Evolutionary conservation across 345 rosid genomes (phyloP), one percentile per base, ranked within the genome.

Genomic region (Salix suchowensis): DNA sequence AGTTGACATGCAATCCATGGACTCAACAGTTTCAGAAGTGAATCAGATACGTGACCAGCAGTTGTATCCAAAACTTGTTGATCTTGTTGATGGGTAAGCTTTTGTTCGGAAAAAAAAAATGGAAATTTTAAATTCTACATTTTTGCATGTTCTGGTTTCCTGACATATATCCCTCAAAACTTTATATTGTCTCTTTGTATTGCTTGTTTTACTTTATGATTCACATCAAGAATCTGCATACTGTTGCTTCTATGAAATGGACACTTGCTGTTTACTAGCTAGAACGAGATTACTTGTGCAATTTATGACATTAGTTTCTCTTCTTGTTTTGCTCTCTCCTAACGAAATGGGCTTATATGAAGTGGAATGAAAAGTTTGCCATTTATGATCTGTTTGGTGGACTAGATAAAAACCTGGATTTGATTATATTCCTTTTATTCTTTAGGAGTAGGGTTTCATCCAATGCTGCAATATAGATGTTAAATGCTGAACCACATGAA

Each of bases 1-100:
- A 16, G 99, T 96, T 74, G 99, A 96, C 81, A 93, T 96, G 99
- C 99, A 96, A 68, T 93, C 99, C 21, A 89, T 96, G 94, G 98
- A 96, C 81, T 96, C 98, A 6, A 92, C 98, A 2, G 96, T 89
- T 69, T 87, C 90, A 4, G 99, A 96, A 90, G 94, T 96, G 65
- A 90, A 92, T 81, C 92, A 85, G 52, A 84, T 96, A 75, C 93
- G 99, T 19, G 99, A 93, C 80, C 86, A 88, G 60, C 94, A 96
- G 77, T 77, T 96, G 85, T 96, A 88, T 85, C 97, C 97, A 46
- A 91, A 86, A 76, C 99, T 93, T 46, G 93, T 82, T 74, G 71
- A 86, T 16, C 87, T 96, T 76, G 96, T 89, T 65, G 87, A 90
- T 28, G 97, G 92, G 99, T 96, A 84, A 81, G 89, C 80, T 76